A percentile compares a stretch with the other conserved stretches of the same genome.
Conservation (phyloP, 2,329 filamentous ascomycete species). For the Fusarium nanum region DNA sequence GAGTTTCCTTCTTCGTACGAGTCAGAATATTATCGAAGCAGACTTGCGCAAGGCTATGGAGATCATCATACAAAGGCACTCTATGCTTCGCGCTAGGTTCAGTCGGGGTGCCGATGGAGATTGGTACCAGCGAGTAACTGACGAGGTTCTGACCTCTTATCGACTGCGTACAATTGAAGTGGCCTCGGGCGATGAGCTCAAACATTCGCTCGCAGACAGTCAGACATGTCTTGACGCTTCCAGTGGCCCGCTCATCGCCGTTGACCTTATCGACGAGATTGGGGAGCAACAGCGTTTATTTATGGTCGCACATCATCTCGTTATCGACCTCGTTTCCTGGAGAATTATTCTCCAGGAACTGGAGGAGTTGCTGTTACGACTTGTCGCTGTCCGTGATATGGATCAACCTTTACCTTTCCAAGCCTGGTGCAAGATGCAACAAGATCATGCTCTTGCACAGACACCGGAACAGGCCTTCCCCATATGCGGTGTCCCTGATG, state of each 20-base stretch:
- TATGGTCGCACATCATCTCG: constrained; percentile 53
- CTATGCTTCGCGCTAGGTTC: constrained; percentile 39
- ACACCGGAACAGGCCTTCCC: constrained; percentile 44
- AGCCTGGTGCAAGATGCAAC: constrained; percentile 54
- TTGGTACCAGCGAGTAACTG: constrained; percentile 31
- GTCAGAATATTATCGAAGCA: neutral
- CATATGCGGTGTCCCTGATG: constrained; percentile 16
- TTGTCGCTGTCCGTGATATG: constrained; percentile 13
- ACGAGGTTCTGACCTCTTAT: constrained; percentile 13
- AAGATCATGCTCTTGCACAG: constrained; percentile 4
- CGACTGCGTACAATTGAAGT: constrained; percentile 11
- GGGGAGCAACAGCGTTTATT: constrained; percentile 49
- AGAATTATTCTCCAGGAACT: constrained; percentile 51
- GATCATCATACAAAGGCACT: constrained; percentile 19
- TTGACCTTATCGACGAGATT: constrained; percentile 20
- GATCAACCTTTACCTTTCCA: constrained; percentile 50
- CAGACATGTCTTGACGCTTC: constrained; percentile 29
- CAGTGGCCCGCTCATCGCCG: constrained; percentile 19
- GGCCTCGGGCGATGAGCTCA: neutral
- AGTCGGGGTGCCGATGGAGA: neutral
- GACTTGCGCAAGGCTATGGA: constrained; percentile 27
- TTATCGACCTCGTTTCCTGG: constrained; percentile 62
- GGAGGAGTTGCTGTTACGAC: constrained; percentile 51
- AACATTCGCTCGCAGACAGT: constrained; percentile 3
- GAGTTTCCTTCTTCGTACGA: constrained; percentile 36